These are phyloP conservation scores for Kwoniella sp. DNA, from an alignment of 768 basidiomycete genomes.

Conservation along the genomic window DNA sequence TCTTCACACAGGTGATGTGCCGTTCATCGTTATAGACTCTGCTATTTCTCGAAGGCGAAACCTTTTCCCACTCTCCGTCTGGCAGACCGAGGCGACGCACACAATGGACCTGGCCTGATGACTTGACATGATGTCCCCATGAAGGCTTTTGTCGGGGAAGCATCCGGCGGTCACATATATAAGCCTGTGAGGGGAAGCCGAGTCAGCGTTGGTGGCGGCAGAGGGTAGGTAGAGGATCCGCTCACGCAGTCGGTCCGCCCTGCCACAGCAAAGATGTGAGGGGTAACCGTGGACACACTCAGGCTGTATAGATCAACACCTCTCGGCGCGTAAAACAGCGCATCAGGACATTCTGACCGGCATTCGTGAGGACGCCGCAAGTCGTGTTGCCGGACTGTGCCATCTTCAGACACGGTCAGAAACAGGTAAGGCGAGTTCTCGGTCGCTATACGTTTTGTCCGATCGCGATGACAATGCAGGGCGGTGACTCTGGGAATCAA, in stretches of 20 bases:
- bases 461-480: constrained; percentile 63
- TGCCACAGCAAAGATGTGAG: constrained; percentile 79
- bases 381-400: constrained; percentile 82
- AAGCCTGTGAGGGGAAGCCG: constrained; percentile 57
- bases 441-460: constrained; percentile 74
- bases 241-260: constrained; percentile 72
- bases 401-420: constrained; percentile 60
- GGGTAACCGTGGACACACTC: constrained; percentile 69
- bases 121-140: constrained; percentile 62
- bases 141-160: constrained; percentile 62
- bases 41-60: constrained; percentile 13
- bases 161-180: constrained; percentile 77
- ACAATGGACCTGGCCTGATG: constrained; percentile 64
- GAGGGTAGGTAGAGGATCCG: constrained; percentile 20
- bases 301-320: constrained; percentile 65
- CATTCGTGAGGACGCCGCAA: constrained; percentile 69
- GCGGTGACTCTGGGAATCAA: constrained; percentile 38
- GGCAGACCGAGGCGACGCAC: constrained; percentile 70
- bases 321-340: constrained; percentile 61
- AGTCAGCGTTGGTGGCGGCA: not conserved
- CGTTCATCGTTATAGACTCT: constrained; percentile 21
- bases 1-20: constrained; percentile 49
- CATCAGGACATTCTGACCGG: constrained; percentile 60
- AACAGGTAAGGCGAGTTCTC: constrained; percentile 37
- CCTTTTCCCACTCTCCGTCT: constrained; percentile 35